Evolutionary conservation across 345 rosid species (phyloP).

Genomic region (Gynandropsis gynandra): DNA sequence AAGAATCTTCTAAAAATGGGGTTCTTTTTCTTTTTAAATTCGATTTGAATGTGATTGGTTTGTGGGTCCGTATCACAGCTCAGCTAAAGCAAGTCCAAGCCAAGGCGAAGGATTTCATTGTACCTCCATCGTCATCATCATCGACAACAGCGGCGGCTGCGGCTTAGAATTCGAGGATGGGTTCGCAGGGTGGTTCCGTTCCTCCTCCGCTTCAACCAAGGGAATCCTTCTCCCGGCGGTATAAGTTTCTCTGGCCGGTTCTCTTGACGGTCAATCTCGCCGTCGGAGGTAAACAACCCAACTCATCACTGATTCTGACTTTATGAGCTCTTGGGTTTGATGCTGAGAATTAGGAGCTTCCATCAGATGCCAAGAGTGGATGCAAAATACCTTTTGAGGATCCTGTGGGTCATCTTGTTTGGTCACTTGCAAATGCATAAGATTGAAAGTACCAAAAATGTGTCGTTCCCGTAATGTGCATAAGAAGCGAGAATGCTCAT

Average conservation of each 20-base stretch:
- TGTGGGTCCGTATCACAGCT: conserved; percentile 33
- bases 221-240: conserved; percentile 75
- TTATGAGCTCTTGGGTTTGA: neutral
- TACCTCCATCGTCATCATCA: conserved; percentile 27
- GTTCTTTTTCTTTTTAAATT: conserved; percentile 5
- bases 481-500: no score
- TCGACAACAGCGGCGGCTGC: conserved; percentile 46
- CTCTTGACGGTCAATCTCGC: conserved; percentile 65
- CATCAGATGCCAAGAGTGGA: no score
- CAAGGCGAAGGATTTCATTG: conserved; percentile 28
- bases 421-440: no score
- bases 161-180: conserved; percentile 58
- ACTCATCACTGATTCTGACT: neutral
- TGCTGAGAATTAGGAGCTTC: no score
- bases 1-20: conserved; percentile 14
- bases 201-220: conserved; percentile 60
- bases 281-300: conserved; percentile 53
- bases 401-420: no score
- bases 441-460: no score
- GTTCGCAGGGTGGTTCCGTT: conserved; percentile 32
- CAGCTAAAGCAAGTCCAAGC: conserved; percentile 46
- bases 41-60: conserved; percentile 18
- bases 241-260: conserved; percentile 78
- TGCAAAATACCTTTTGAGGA: no score
- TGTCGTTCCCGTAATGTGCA: no score